Conservation (phyloP, 768 basidiomycete genomes). For the Auricularia sp. region DNA sequence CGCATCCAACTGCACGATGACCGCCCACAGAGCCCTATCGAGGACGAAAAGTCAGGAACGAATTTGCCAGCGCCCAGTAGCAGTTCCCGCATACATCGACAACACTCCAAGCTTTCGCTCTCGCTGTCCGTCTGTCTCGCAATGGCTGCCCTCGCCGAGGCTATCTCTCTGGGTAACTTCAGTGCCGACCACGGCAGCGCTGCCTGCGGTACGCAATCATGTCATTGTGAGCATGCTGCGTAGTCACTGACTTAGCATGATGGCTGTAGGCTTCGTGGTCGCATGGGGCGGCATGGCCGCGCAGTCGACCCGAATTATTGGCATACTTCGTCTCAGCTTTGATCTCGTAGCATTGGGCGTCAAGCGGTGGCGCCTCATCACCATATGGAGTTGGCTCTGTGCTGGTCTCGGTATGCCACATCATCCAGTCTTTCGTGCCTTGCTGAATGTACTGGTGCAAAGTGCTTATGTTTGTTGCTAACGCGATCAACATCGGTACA, state of each 20-base stretch:
- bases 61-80: not conserved
- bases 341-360: slow-evolving; percentile 24
- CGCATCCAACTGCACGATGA: not conserved
- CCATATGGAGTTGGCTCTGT: slow-evolving; percentile 22
- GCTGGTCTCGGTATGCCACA: slow-evolving; percentile 25
- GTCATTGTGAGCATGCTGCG: not conserved
- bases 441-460: not conserved
- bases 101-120: slow-evolving; percentile 1
- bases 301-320: slow-evolving; percentile 29
- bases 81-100: not conserved
- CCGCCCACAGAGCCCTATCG: not conserved
- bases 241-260: not conserved
- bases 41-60: not conserved
- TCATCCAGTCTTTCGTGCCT: not conserved
- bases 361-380: slow-evolving; percentile 22
- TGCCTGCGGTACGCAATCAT: not conserved
- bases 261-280: slow-evolving; percentile 29
- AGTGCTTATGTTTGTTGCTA: slow-evolving; percentile 33
- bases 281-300: slow-evolving; percentile 36
- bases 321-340: slow-evolving; percentile 26
- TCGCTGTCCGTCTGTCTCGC: not conserved
- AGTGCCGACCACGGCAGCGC: not conserved
- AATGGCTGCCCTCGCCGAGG: not conserved
- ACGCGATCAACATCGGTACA: slow-evolving; percentile 28
- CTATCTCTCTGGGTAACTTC: slow-evolving; percentile 2